Evolutionary conservation across 805 yeast species (phyloP).

Genomic region (Tetrapisispora iriomotensis): DNA sequence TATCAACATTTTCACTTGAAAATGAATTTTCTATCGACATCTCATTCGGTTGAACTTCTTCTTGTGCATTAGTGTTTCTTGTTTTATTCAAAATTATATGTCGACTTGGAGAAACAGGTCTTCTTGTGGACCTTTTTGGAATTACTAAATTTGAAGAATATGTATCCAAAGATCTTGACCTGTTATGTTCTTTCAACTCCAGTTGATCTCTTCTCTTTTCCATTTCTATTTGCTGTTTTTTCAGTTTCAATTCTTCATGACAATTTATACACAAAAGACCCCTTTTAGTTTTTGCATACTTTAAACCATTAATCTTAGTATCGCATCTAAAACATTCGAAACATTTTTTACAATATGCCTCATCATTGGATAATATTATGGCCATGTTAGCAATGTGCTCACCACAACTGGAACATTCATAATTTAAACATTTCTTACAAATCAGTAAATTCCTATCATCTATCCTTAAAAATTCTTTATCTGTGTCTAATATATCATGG

Average conservation of each 20-base stretch:
- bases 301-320: constrained; percentile 71
- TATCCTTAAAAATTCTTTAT: constrained; percentile 59
- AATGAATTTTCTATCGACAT: not conserved
- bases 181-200: not conserved
- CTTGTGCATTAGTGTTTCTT: no score
- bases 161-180: constrained; percentile 6
- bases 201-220: constrained; percentile 9
- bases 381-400: constrained; percentile 89
- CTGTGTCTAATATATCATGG: constrained; percentile 63
- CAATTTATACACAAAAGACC: constrained; percentile 91
- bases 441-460: constrained; percentile 38
- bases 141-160: constrained; percentile 2
- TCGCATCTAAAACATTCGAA: constrained; percentile 86
- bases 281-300: constrained; percentile 86
- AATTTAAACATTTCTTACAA: constrained; percentile 80
- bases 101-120: constrained; percentile 16
- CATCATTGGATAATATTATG: constrained; percentile 63
- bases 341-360: constrained; percentile 86
- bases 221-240: constrained; percentile 42
- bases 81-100: not conserved
- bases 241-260: constrained; percentile 72
- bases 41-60: not conserved
- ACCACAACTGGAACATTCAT: constrained; percentile 68
- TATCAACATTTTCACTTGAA: not conserved
- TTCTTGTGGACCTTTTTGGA: constrained; percentile 16